These are phyloP conservation scores for Pistacia vera DNA, from an alignment of 345 rosid species.

Conservation along the genomic window DNA sequence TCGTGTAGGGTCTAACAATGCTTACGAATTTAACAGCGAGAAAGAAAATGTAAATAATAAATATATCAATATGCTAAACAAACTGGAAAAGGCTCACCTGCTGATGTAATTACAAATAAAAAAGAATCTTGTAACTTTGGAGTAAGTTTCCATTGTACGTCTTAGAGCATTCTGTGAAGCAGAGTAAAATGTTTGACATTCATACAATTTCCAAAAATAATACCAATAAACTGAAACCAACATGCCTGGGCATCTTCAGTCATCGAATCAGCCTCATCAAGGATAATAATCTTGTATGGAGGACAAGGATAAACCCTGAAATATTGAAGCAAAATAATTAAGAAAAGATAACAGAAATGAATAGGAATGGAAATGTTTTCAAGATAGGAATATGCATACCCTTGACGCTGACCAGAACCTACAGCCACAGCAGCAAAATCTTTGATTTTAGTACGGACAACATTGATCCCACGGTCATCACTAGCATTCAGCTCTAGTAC, in stretches of 20 bases:
- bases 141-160: slow-evolving; percentile 96
- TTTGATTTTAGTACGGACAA: slow-evolving; percentile 94
- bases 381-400: slow-evolving; percentile 38
- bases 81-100: slow-evolving; percentile 51
- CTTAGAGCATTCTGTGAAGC: slow-evolving; percentile 78
- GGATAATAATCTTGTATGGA: slow-evolving; percentile 82
- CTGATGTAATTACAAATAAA: slow-evolving; percentile 94
- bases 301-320: slow-evolving; percentile 91
- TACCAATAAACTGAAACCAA: slow-evolving; percentile 7
- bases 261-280: slow-evolving; percentile 99
- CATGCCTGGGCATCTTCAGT: slow-evolving; percentile 99
- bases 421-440: slow-evolving; percentile 96
- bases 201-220: slow-evolving; percentile 9
- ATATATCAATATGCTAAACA: background rate
- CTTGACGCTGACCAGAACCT: slow-evolving; percentile 66
- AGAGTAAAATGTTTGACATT: slow-evolving; percentile 1
- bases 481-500: slow-evolving; percentile 98
- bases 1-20: background rate
- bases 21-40: background rate
- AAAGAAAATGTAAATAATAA: slow-evolving; percentile 3
- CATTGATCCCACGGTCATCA: slow-evolving; percentile 98
- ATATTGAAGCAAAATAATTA: slow-evolving; percentile 11
- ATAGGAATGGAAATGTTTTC: background rate
- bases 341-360: background rate
- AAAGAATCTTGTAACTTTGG: slow-evolving; percentile 95